Evolutionary conservation across 139 green algal genomes (phyloP).

Genomic region (Coelastrella sp.): DNA sequence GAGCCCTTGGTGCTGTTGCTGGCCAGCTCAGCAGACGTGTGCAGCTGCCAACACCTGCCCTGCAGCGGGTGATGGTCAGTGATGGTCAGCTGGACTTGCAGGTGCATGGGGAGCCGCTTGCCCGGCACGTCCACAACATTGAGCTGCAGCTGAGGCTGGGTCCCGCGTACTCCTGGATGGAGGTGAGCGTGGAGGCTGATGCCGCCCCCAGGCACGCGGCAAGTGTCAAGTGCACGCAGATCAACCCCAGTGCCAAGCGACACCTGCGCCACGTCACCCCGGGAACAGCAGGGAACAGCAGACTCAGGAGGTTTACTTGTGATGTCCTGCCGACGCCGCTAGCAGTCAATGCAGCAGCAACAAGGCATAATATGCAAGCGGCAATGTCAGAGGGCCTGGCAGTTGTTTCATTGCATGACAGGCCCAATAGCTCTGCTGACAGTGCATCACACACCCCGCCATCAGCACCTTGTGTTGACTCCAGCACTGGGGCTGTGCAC

Average conservation of each 20-base stretch:
- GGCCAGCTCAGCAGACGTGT: not conserved
- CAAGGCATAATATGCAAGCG: not conserved
- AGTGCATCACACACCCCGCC: too few species aligned
- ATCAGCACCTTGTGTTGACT: too few species aligned
- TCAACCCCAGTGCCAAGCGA: conserved; percentile 61
- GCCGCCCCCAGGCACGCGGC: conserved; percentile 63
- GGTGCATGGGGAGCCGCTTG: conserved; percentile 52
- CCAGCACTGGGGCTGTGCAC: too few species aligned
- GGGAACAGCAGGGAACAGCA: conserved; percentile 13
- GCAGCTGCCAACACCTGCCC: conserved; percentile 12
- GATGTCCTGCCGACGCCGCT: conserved; percentile 39
- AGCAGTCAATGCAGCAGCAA: not conserved
- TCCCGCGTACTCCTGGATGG: conserved; percentile 67
- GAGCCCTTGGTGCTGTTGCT: not conserved
- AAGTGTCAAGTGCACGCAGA: conserved; percentile 80
- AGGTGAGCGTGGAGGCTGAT: conserved; percentile 67
- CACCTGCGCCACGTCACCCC: conserved; percentile 80
- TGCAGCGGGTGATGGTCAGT: conserved; percentile 45
- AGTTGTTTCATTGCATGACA: too few species aligned
- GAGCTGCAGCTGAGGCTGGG: conserved; percentile 63
- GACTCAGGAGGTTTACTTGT: conserved; percentile 34
- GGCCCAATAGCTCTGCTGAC: too few species aligned
- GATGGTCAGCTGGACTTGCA: conserved; percentile 46
- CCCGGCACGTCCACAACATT: conserved; percentile 47
- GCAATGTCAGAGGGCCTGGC: too few species aligned